Evolutionary conservation across 345 rosid species (phyloP).

Genomic region (Viola odorata): DNA sequence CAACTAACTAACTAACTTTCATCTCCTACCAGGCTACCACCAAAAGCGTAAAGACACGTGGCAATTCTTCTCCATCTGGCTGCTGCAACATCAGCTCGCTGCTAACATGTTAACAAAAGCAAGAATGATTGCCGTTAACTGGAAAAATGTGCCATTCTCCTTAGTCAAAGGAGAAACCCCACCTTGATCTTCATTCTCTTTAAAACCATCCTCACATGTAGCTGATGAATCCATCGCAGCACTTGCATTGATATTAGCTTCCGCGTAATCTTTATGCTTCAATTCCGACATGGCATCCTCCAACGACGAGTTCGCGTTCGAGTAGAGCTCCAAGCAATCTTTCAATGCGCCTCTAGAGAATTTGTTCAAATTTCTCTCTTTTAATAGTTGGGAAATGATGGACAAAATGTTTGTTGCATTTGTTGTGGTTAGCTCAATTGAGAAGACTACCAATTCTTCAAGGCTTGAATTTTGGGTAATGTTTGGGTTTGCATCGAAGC

Average conservation of each 20-base stretch:
- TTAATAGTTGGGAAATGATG: slow-evolving; percentile 13
- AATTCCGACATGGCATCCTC: slow-evolving; percentile 14
- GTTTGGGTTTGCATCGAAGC: slow-evolving; percentile 22
- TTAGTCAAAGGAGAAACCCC: slow-evolving; percentile 22
- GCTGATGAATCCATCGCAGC: slow-evolving; percentile 35
- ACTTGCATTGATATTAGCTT: slow-evolving; percentile 20
- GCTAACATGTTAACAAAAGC: slow-evolving; percentile 36
- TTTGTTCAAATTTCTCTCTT: slow-evolving; percentile 5
- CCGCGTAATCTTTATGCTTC: slow-evolving; percentile 18
- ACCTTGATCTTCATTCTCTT: slow-evolving; percentile 13
- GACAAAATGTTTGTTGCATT: slow-evolving; percentile 24
- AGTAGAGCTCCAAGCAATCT: slow-evolving; percentile 38
- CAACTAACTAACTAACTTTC: too few species aligned
- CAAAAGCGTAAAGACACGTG: too few species aligned
- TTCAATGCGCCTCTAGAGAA: slow-evolving; percentile 15
- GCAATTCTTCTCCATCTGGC: too few species aligned
- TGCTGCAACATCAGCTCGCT: too few species aligned
- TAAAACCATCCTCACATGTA: slow-evolving; percentile 42
- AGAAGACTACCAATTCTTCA: slow-evolving; percentile 14
- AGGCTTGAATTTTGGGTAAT: slow-evolving; percentile 17
- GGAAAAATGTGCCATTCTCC: slow-evolving; percentile 28
- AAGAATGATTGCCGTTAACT: slow-evolving; percentile 27
- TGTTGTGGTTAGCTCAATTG: slow-evolving; percentile 14
- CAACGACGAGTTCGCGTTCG: slow-evolving; percentile 15
- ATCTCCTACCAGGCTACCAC: too few species aligned